These are phyloP conservation scores for Ascodesmis nigricans DNA, from an alignment of 495 filamentous ascomycete species.

Conservation along the genomic window DNA sequence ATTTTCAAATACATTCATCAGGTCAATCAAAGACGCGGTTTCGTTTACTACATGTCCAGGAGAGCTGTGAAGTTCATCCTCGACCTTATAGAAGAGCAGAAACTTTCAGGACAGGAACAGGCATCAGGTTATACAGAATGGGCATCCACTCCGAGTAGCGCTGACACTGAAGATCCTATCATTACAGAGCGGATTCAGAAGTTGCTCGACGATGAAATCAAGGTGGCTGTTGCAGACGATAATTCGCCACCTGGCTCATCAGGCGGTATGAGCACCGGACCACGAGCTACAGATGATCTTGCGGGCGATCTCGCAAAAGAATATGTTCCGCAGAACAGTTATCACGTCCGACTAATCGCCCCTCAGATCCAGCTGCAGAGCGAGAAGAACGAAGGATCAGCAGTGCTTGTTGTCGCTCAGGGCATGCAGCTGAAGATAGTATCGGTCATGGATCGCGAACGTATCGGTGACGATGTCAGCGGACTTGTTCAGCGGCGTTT, in stretches of 20 bases:
- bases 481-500: conserved; percentile 88
- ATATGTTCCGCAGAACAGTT: conserved; percentile 81
- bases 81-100: conserved; percentile 88
- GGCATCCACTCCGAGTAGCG: conserved; percentile 23
- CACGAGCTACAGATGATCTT: conserved; percentile 32
- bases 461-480: conserved; percentile 76
- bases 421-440: conserved; percentile 93
- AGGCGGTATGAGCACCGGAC: conserved; percentile 13
- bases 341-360: conserved; percentile 82
- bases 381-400: conserved; percentile 86
- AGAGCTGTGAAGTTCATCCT: conserved; percentile 93
- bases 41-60: conserved; percentile 92
- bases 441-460: conserved; percentile 90
- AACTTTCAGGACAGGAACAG: conserved; percentile 30
- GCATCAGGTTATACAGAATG: conserved; percentile 9
- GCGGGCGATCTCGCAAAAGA: conserved; percentile 63
- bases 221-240: conserved; percentile 58
- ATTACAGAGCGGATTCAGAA: conserved; percentile 53
- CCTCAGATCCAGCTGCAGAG: conserved; percentile 95
- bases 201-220: conserved; percentile 63
- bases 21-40: conserved; percentile 84
- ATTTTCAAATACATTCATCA: conserved; percentile 94
- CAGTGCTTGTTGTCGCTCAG: conserved; percentile 79
- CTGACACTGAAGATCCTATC: conserved; percentile 28
- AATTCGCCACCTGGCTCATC: conserved; percentile 19